phyloP scores from a whole-genome alignment of 257 asterid species.

The Penstemon barbatus region DNA sequence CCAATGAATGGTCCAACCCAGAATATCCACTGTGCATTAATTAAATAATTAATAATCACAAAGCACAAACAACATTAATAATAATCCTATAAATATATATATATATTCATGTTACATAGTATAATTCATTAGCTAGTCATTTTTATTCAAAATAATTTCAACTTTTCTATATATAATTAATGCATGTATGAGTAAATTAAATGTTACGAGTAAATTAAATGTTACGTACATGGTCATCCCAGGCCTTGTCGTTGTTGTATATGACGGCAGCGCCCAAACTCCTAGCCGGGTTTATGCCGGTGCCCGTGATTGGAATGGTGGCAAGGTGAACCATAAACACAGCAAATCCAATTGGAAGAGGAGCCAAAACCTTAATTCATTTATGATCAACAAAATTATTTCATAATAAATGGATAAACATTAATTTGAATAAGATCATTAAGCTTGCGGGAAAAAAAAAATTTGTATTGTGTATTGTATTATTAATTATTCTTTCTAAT shows the following conservation, averaged over 20 bases:
- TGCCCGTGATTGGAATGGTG: no score
- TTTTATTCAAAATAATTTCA: not conserved
- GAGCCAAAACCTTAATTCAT: conserved; percentile 62
- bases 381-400: no score
- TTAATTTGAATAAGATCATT: not conserved
- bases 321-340: no score
- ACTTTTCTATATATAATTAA: no score
- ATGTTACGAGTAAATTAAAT: not conserved
- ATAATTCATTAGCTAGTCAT: no score
- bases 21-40: conserved; percentile 38
- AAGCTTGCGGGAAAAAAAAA: no score
- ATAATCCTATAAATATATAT: not conserved
- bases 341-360: conserved; percentile 28
- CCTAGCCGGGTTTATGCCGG: conserved; percentile 57
- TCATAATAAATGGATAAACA: no score
- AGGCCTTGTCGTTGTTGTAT: conserved; percentile 48
- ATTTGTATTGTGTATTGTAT: no score
- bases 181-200: no score
- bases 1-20: conserved; percentile 49
- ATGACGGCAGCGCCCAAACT: conserved; percentile 84
- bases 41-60: not conserved
- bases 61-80: not conserved
- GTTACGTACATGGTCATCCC: conserved; percentile 68
- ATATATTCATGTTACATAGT: no score
- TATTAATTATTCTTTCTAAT: no score